Conservation (phyloP, 768 basidiomycete species). For the Pholiota molesta region DNA sequence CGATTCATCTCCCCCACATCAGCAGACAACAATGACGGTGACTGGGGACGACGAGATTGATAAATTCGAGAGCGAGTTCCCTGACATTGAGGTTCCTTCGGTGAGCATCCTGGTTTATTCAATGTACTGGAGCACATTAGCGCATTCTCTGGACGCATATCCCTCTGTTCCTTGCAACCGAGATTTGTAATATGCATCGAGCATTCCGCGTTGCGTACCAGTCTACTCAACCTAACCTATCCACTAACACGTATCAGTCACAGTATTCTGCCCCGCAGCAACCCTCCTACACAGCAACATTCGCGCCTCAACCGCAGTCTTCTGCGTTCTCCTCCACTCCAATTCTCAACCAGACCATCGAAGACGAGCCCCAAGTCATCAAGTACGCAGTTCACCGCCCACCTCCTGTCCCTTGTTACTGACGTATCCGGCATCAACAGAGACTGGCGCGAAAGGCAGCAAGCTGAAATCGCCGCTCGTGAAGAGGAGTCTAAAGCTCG, state of each 20-base stretch:
- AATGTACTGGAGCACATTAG: not conserved
- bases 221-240: not conserved
- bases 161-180: not conserved
- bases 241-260: slow-evolving; percentile 22
- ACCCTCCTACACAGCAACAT: slow-evolving; percentile 53
- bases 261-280: slow-evolving; percentile 39
- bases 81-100: slow-evolving; percentile 64
- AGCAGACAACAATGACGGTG: slow-evolving; percentile 65
- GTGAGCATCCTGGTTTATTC: slow-evolving; percentile 25
- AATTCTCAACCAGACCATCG: slow-evolving; percentile 68
- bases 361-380: slow-evolving; percentile 88
- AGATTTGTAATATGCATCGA: not conserved
- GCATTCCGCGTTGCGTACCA: not conserved
- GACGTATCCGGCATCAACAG: slow-evolving; percentile 37
- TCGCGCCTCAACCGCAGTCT: slow-evolving; percentile 78
- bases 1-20: slow-evolving; percentile 44
- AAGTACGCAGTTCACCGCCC: slow-evolving; percentile 50
- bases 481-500: slow-evolving; percentile 79
- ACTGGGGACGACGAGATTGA: slow-evolving; percentile 87
- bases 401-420: slow-evolving; percentile 2
- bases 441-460: slow-evolving; percentile 87
- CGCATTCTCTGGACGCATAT: not conserved
- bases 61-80: slow-evolving; percentile 85
- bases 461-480: slow-evolving; percentile 77
- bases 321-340: slow-evolving; percentile 74